phyloP scores from a whole-genome alignment of 345 rosid species.

The Abelmoschus esculentus region DNA sequence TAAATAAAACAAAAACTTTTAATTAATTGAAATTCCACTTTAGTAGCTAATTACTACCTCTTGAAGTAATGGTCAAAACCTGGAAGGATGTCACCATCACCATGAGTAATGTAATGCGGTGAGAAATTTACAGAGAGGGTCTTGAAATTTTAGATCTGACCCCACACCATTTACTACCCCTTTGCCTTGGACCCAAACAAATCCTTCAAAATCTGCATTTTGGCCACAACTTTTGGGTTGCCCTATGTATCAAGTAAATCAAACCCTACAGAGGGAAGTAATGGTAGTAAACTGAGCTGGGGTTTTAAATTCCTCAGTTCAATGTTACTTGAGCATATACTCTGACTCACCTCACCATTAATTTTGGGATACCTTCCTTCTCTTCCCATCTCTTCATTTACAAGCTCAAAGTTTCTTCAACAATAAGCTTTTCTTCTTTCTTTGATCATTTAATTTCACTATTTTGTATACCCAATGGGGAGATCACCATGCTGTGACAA shows the following conservation, averaged over 20 bases:
- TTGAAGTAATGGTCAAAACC: background rate
- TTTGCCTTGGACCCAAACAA: constrained; percentile 1
- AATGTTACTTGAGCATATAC: constrained; percentile 13
- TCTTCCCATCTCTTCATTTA: constrained; percentile 25
- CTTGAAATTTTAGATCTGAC: constrained; percentile 4
- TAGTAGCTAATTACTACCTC: background rate
- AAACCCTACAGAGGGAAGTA: background rate
- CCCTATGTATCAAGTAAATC: constrained; percentile 12
- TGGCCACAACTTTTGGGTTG: background rate
- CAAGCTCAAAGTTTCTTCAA: constrained; percentile 13
- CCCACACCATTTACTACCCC: constrained; percentile 10
- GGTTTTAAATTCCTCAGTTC: constrained; percentile 10
- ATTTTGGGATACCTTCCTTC: constrained; percentile 28
- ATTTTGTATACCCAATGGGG: constrained; percentile 36
- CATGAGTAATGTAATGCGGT: background rate
- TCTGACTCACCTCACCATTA: too few species aligned
- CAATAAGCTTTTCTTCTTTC: constrained; percentile 8
- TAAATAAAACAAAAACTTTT: too few species aligned
- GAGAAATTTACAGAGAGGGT: constrained; percentile 1
- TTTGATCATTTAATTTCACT: constrained; percentile 9
- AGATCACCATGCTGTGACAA: constrained; percentile 79
- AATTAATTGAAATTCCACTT: background rate
- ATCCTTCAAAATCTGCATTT: background rate
- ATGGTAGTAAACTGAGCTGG: background rate
- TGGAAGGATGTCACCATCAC: constrained; percentile 1